Conservation (phyloP, 2,329 filamentous ascomycete species). For the Westerdykella ornata region DNA sequence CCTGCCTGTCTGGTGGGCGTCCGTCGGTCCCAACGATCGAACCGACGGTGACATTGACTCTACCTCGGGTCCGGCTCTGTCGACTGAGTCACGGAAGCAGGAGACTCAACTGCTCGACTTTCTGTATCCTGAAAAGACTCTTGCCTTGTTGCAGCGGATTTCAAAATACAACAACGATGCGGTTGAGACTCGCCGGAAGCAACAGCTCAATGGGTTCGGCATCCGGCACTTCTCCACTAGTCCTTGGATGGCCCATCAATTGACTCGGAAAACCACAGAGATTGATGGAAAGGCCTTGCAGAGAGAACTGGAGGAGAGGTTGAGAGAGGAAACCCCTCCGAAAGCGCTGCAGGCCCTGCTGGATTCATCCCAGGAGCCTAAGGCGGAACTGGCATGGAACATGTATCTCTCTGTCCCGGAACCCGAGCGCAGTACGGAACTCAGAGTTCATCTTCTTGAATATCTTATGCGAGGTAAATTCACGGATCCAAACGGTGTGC, state of each 20-base stretch:
- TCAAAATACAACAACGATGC: conserved; percentile 18
- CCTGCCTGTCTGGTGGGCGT: conserved; percentile 29
- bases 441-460: conserved; percentile 23
- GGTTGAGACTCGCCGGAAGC: conserved; percentile 21
- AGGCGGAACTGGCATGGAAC: conserved; percentile 33
- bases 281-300: conserved; percentile 9
- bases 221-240: conserved; percentile 25
- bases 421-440: conserved; percentile 1
- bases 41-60: conserved; percentile 10
- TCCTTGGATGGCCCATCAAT: conserved; percentile 6
- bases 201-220: conserved; percentile 14
- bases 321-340: conserved; percentile 12
- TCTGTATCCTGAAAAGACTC: conserved; percentile 42
- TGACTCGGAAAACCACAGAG: conserved; percentile 1
- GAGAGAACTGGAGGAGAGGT: conserved; percentile 15
- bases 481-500: conserved; percentile 39
- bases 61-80: background rate
- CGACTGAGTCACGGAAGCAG: background rate
- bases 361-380: conserved; percentile 8
- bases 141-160: conserved; percentile 34
- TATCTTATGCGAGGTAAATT: conserved; percentile 21
- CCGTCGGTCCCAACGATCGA: conserved; percentile 8
- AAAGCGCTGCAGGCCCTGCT: conserved; percentile 18
- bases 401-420: conserved; percentile 30
- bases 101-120: conserved; percentile 40